phyloP scores from a whole-genome alignment of 2,329 filamentous ascomycete genomes.

The Knoxdaviesia proteae region DNA sequence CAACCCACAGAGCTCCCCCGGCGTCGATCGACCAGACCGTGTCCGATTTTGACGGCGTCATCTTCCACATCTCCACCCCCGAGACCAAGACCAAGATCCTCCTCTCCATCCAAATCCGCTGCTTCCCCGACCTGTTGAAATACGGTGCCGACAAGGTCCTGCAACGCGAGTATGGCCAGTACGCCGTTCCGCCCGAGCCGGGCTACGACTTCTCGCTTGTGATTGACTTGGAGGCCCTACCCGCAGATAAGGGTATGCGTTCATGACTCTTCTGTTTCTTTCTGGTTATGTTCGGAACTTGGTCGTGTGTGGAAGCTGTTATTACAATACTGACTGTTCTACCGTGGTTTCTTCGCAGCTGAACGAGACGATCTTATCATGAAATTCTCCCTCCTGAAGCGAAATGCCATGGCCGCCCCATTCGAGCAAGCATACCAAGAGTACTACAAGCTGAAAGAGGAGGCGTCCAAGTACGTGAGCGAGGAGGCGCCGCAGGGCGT shows the following conservation, averaged over 20 bases:
- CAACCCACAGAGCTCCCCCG: conserved; percentile 40
- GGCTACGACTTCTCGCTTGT: conserved; percentile 93
- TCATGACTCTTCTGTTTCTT: not conserved
- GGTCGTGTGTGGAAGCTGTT: too few relatives aligned
- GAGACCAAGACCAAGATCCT: conserved; percentile 86
- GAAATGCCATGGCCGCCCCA: conserved; percentile 95
- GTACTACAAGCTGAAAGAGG: conserved; percentile 67
- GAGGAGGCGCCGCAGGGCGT: conserved; percentile 88
- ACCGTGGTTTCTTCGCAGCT: conserved; percentile 26
- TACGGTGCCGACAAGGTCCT: conserved; percentile 88
- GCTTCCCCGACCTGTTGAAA: conserved; percentile 75
- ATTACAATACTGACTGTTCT: too few relatives aligned
- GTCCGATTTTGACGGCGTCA: conserved; percentile 97
- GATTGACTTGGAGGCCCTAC: conserved; percentile 74
- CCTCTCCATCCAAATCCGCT: conserved; percentile 86
- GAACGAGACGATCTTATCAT: conserved; percentile 68
- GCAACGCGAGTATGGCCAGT: conserved; percentile 81
- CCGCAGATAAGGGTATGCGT: conserved; percentile 48
- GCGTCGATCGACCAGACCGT: conserved; percentile 92
- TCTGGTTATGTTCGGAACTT: too few relatives aligned
- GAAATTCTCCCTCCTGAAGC: conserved; percentile 80
- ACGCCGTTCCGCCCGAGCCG: conserved; percentile 68
- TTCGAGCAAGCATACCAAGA: conserved; percentile 96
- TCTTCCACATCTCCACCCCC: conserved; percentile 94
- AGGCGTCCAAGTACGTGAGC: conserved; percentile 77